Conservation (phyloP, 805 yeast species). For the Limtongia smithiae region DNA sequence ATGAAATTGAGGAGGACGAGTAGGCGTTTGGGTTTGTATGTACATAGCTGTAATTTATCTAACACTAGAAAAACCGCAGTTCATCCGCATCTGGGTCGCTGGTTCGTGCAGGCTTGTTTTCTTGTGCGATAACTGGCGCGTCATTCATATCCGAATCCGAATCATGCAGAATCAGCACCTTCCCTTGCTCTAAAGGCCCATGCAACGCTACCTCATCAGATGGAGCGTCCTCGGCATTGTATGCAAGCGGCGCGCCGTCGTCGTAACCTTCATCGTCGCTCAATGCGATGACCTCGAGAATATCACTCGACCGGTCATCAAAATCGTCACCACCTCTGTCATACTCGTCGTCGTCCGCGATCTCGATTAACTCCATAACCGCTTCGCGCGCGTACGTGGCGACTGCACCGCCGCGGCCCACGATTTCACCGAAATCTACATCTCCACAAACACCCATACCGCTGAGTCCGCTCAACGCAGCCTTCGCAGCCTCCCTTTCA, state of each 20-base stretch:
- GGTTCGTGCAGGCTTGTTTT: neutral
- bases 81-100: neutral
- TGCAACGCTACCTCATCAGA: no score
- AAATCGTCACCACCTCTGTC: neutral
- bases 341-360: neutral
- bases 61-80: slow-evolving; percentile 9
- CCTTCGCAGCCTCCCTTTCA: neutral
- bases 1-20: slow-evolving; percentile 18
- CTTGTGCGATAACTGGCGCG: neutral
- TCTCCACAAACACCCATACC: neutral
- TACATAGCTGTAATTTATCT: neutral
- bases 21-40: neutral
- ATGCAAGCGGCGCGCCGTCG: neutral
- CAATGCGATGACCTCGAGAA: no score
- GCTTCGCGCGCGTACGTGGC: neutral
- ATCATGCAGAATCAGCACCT: neutral
- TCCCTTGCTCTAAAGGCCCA: no score
- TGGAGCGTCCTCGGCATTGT: slow-evolving; percentile 3
- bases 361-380: neutral
- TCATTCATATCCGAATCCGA: neutral
- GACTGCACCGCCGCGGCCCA: neutral
- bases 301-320: neutral
- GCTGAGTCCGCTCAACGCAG: neutral
- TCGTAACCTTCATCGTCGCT: neutral
- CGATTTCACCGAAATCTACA: slow-evolving; percentile 9